Conservation (phyloP, 2,329 filamentous ascomycete species). For the Macrophomina phaseolina region DNA sequence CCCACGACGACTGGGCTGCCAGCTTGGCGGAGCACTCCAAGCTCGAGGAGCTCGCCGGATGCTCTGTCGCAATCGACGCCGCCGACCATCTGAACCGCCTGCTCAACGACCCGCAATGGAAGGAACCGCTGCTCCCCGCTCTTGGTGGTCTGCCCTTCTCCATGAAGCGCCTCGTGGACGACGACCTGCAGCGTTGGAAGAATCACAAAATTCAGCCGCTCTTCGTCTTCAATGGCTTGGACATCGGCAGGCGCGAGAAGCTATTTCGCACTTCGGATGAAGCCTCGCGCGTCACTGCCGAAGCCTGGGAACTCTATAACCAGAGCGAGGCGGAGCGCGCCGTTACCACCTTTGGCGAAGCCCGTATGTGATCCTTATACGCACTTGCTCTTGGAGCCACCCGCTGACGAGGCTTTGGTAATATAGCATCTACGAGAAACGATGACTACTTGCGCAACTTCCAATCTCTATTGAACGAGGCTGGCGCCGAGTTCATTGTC, state of each 20-base stretch:
- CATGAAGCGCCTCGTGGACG: conserved; percentile 75
- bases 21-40: conserved; percentile 63
- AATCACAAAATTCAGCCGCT: conserved; percentile 74
- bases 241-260: conserved; percentile 77
- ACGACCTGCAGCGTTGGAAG: conserved; percentile 75
- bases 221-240: conserved; percentile 91
- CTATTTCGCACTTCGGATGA: conserved; percentile 64
- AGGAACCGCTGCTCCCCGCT: conserved; percentile 88
- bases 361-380: conserved; percentile 59
- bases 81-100: conserved; percentile 84
- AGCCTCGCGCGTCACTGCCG: conserved; percentile 70
- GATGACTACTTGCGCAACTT: conserved; percentile 78
- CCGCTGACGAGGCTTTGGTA: conserved; percentile 46
- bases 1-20: conserved; percentile 63
- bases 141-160: conserved; percentile 86
- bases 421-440: conserved; percentile 19
- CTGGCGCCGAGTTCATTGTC: conserved; percentile 76
- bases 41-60: conserved; percentile 74
- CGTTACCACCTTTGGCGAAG: conserved; percentile 84
- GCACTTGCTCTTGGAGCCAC: not conserved
- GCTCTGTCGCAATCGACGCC: conserved; percentile 83
- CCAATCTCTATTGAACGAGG: conserved; percentile 72
- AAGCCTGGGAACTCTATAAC: conserved; percentile 88
- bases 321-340: conserved; percentile 78
- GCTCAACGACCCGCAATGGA: conserved; percentile 67